Evolutionary conservation across 140 eudicot genomes (phyloP).

Genomic region (Stevia rebaudiana): DNA sequence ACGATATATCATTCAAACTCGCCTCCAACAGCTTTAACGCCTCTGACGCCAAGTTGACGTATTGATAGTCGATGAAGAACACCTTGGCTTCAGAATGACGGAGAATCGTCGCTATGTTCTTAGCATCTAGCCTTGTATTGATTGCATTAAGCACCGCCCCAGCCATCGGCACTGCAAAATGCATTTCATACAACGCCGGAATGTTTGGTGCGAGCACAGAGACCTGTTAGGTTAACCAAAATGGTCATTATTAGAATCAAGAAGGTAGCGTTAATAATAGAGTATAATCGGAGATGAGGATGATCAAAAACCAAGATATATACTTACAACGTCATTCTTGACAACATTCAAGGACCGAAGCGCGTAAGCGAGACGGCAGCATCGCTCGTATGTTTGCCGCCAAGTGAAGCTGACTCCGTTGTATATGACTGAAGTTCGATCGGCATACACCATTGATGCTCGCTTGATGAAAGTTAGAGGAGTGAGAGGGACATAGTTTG

Average conservation of each 20-base stretch:
- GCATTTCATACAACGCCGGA: constrained; percentile 72
- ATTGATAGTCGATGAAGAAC: constrained; percentile 53
- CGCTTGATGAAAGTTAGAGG: constrained; percentile 65
- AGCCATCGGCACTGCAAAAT: constrained; percentile 79
- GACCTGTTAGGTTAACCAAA: constrained; percentile 25
- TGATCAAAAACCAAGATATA: neutral
- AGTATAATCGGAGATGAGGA: neutral
- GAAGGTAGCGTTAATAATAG: neutral
- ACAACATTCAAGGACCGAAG: constrained; percentile 43
- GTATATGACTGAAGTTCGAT: constrained; percentile 50
- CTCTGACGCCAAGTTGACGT: constrained; percentile 31
- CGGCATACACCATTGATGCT: constrained; percentile 47
- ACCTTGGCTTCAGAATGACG: constrained; percentile 61
- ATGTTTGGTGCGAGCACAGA: constrained; percentile 70
- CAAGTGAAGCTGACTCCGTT: constrained; percentile 50
- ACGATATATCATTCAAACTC: neutral
- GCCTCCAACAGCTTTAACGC: constrained; percentile 36
- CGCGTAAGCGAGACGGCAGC: constrained; percentile 60
- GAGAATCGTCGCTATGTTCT: constrained; percentile 51
- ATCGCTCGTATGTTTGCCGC: constrained; percentile 57
- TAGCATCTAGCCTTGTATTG: constrained; percentile 59
- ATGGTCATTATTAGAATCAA: neutral
- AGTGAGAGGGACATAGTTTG: constrained; percentile 58
- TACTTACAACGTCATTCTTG: constrained; percentile 58
- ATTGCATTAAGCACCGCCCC: constrained; percentile 68